Evolutionary conservation across 2,329 filamentous ascomycete genomes (phyloP).

Genomic region (Orbilia brochopaga): DNA sequence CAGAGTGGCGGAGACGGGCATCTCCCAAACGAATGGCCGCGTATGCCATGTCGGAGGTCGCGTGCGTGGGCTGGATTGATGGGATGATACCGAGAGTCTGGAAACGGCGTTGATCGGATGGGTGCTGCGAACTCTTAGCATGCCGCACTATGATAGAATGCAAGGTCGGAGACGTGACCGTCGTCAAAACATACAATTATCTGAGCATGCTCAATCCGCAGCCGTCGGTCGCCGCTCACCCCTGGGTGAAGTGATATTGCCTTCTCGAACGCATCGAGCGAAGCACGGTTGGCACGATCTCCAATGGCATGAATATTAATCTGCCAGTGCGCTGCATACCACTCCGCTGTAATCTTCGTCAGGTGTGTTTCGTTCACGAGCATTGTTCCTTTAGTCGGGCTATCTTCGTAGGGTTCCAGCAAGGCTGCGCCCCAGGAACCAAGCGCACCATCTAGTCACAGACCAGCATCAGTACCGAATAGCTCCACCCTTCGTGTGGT

Average conservation of each 20-base stretch:
- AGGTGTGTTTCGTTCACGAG: constrained; percentile 70
- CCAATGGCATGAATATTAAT: constrained; percentile 77
- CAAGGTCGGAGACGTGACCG: too few species aligned
- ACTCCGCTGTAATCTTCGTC: constrained; percentile 57
- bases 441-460: constrained; percentile 68
- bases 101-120: constrained; percentile 68
- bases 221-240: constrained; percentile 61
- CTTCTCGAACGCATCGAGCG: constrained; percentile 67
- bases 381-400: constrained; percentile 68
- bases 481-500: too few species aligned
- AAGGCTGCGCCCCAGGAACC: constrained; percentile 75
- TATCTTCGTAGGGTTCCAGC: constrained; percentile 73
- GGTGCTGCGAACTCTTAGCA: constrained; percentile 53
- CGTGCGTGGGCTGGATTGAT: constrained; percentile 74
- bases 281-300: constrained; percentile 70
- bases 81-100: constrained; percentile 68
- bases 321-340: constrained; percentile 69
- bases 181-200: constrained; percentile 61
- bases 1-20: constrained; percentile 64
- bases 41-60: constrained; percentile 74
- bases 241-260: constrained; percentile 63
- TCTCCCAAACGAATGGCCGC: constrained; percentile 67
- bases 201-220: constrained; percentile 74
- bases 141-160: too few species aligned
- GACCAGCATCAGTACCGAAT: neutral